Evolutionary conservation across 768 basidiomycete genomes (phyloP), one percentile per base, ranked within the genome.

Genomic region (Boletales sp.): DNA sequence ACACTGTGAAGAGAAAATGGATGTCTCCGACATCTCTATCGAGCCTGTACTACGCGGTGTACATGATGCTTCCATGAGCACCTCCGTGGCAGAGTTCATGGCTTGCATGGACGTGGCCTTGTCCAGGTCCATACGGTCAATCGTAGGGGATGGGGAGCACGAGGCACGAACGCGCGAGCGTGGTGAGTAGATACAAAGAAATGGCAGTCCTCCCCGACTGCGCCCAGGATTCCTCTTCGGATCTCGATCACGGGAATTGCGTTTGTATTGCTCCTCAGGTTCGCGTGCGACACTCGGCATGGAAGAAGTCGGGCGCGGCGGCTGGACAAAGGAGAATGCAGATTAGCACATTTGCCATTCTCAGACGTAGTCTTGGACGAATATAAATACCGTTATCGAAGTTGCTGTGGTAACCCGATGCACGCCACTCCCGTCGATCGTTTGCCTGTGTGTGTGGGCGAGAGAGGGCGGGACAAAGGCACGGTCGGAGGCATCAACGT

Each of bases 381-480:
- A 55, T 54, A 50, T 43, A 60, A 57, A 57, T 65, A 66, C 65
- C 65, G 62, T 60, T 63, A 58, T 58, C 55, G 62, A 56, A 49
- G 54, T 64, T 64, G 58, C 55, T 47, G 47, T 53, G 53, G 40
- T 50, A 42, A 66, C 64, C 55, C 60, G 59, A 58, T 44, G 44
- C 47, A 43, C 58, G 55, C 55, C 63, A 52, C 51, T 45, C 43
- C 40, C 18, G 44, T 56, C 51, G 48, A 51, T 47, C 46, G 42
- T 45, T 40, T 55, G 60, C 49, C 43, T 52, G 46, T 52, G 53
- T 40, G 47, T 46, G 52, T 50, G 17, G 15, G 51, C 24, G 17
- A 47, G 30, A 34, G 55, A 27, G 9, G 51, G 21, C 18, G 45
- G 42, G n/a, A 42, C 19, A 32, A 30, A 18, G 24, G 40, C 18